These are phyloP conservation scores for Luzula sylvatica DNA, from an alignment of 176 grass and related monocot species.

Conservation along the genomic window DNA sequence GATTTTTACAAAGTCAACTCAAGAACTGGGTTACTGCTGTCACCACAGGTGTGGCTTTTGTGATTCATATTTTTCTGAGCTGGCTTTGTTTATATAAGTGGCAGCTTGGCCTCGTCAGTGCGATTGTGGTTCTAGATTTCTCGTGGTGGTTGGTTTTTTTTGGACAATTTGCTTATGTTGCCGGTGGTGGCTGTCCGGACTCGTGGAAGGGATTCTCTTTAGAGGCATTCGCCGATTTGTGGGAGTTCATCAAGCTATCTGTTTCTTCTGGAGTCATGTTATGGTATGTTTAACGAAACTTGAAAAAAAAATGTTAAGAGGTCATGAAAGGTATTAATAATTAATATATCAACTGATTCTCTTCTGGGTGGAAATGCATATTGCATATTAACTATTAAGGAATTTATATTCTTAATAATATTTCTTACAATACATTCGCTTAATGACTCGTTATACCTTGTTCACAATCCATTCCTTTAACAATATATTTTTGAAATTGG, in stretches of 20 bases:
- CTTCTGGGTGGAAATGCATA: too few species aligned
- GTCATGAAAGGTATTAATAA: too few species aligned
- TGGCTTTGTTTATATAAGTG: slow-evolving; percentile 27
- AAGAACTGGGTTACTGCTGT: slow-evolving; percentile 29
- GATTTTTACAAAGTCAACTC: slow-evolving; percentile 28
- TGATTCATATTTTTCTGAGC: slow-evolving; percentile 13
- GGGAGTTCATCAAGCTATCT: slow-evolving; percentile 26
- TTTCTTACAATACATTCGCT: too few species aligned
- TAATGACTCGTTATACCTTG: too few species aligned
- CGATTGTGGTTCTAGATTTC: neutral
- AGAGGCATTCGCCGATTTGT: slow-evolving; percentile 18
- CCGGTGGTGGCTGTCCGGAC: slow-evolving; percentile 25
- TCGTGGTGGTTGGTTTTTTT: slow-evolving; percentile 11
- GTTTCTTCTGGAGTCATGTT: slow-evolving; percentile 31
- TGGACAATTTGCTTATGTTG: slow-evolving; percentile 11
- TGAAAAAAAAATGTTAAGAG: too few species aligned
- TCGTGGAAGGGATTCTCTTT: slow-evolving; percentile 35
- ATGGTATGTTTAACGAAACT: slow-evolving; percentile 27
- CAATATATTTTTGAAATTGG: too few species aligned
- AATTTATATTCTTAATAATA: too few species aligned
- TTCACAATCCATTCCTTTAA: too few species aligned
- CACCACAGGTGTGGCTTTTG: neutral
- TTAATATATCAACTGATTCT: too few species aligned
- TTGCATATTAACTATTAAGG: too few species aligned
- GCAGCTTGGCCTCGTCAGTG: slow-evolving; percentile 11